A percentile compares a stretch with the other conserved stretches of the same genome.
These are phyloP conservation scores for Elaeagnus macrophylla DNA, from an alignment of 306 rosid genomes.

Conservation along the genomic window DNA sequence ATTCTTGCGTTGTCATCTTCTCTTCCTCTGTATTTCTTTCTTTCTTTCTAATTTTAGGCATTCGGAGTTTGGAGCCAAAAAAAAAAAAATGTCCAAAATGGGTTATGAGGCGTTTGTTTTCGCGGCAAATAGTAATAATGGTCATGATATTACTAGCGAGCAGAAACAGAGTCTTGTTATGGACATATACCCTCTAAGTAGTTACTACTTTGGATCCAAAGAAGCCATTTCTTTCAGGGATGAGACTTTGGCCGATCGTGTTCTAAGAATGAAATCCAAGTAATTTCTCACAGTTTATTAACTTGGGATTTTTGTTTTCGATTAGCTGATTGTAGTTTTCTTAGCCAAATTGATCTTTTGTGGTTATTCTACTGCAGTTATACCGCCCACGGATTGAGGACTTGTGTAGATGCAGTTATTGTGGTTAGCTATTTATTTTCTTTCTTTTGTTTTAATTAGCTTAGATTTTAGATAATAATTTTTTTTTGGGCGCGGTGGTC, in stretches of 20 bases:
- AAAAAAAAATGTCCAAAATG: conserved; percentile 22
- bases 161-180: conserved; percentile 16
- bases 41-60: neutral
- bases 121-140: conserved; percentile 8
- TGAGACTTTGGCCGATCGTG: conserved; percentile 38
- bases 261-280: conserved; percentile 54
- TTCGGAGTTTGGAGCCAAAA: neutral
- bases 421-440: conserved; percentile 42
- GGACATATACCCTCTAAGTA: conserved; percentile 55
- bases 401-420: conserved; percentile 63
- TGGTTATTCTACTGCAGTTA: conserved; percentile 35
- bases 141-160: conserved; percentile 6
- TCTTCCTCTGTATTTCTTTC: neutral
- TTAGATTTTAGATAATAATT: neutral
- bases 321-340: neutral
- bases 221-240: conserved; percentile 42
- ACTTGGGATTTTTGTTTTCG: neutral
- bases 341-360: neutral
- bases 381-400: conserved; percentile 63
- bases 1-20: too few relatives aligned
- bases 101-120: conserved; percentile 26
- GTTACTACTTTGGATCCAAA: conserved; percentile 73
- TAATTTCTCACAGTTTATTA: conserved; percentile 16
- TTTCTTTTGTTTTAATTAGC: neutral
- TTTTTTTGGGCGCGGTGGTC: too few relatives aligned